Evolutionary conservation across 768 basidiomycete species (phyloP).

Genomic region (Mycena epipterygia): DNA sequence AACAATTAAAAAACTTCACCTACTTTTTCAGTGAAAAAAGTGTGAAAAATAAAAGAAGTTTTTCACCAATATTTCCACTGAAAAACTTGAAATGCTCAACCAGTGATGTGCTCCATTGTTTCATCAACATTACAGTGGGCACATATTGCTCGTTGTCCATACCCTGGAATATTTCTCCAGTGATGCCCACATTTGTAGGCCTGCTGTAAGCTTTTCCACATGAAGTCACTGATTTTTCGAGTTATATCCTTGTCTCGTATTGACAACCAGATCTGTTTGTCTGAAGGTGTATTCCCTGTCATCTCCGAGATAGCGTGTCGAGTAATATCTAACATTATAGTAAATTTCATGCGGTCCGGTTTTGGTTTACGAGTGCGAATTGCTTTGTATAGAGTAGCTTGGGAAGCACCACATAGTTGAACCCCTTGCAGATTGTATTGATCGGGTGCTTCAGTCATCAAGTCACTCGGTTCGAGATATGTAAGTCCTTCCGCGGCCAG

Average conservation of each 20-base stretch:
- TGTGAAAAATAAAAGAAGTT: too few species aligned
- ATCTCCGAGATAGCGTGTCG: background rate
- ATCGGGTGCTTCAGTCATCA: too few species aligned
- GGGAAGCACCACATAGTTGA: background rate
- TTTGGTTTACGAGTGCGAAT: background rate
- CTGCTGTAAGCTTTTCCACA: too few species aligned
- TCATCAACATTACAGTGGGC: background rate
- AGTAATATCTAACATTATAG: background rate
- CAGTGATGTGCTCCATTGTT: background rate
- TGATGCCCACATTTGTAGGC: too few species aligned
- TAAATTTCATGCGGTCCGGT: background rate
- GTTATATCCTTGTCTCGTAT: background rate
- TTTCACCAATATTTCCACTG: too few species aligned
- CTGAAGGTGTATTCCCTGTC: background rate
- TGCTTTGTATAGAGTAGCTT: background rate
- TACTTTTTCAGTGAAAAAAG: too few species aligned
- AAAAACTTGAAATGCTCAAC: too few species aligned
- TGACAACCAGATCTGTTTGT: background rate
- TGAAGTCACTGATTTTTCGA: too few species aligned
- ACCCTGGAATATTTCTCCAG: background rate
- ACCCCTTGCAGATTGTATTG: background rate
- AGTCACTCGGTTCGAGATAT: too few species aligned
- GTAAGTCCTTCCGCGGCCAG: too few species aligned
- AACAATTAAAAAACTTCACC: too few species aligned
- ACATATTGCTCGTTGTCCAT: background rate